Conservation (phyloP, 2,329 filamentous ascomycete genomes). For the Chlorencoelia australis region DNA sequence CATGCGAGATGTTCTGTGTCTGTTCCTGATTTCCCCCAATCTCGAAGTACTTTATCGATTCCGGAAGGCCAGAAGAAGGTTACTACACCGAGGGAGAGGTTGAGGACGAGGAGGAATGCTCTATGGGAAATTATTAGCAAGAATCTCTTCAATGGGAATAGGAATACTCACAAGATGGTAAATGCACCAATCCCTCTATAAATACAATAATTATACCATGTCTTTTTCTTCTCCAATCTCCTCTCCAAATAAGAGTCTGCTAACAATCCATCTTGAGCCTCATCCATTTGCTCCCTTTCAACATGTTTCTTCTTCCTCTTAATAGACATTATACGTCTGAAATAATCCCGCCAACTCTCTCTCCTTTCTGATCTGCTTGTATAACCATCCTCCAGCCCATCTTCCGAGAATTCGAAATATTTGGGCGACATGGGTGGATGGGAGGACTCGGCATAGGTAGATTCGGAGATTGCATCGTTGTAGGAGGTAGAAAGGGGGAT, state of each 20-base stretch:
- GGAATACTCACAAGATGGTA: conserved; percentile 28
- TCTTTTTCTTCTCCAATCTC: conserved; percentile 8
- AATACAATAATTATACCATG: conserved; percentile 24
- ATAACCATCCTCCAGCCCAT: conserved; percentile 10
- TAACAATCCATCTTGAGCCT: conserved; percentile 7
- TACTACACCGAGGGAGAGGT: conserved; percentile 25
- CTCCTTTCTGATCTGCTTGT: conserved; percentile 7
- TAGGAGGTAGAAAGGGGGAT: too few species aligned
- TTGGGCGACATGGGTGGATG: too few species aligned
- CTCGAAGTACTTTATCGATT: conserved; percentile 24
- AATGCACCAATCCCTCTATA: conserved; percentile 30
- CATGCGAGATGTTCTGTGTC: conserved; percentile 32
- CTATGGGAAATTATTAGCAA: conserved; percentile 13
- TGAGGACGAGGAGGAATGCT: conserved; percentile 27
- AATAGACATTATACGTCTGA: conserved; percentile 1
- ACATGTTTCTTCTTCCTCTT: conserved; percentile 1
- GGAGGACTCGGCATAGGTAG: too few species aligned
- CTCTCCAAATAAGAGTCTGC: conserved; percentile 3
- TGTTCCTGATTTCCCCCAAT: conserved; percentile 31
- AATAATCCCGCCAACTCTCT: conserved; percentile 6
- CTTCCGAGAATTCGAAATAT: conserved; percentile 9
- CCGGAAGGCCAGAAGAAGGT: conserved; percentile 24
- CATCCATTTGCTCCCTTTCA: neutral
- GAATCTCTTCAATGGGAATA: neutral
- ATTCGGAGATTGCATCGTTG: conserved; percentile 1